Evolutionary conservation across 257 asterid species (phyloP), one percentile per base, ranked within the genome.

Genomic region (Rehmannia glutinosa): DNA sequence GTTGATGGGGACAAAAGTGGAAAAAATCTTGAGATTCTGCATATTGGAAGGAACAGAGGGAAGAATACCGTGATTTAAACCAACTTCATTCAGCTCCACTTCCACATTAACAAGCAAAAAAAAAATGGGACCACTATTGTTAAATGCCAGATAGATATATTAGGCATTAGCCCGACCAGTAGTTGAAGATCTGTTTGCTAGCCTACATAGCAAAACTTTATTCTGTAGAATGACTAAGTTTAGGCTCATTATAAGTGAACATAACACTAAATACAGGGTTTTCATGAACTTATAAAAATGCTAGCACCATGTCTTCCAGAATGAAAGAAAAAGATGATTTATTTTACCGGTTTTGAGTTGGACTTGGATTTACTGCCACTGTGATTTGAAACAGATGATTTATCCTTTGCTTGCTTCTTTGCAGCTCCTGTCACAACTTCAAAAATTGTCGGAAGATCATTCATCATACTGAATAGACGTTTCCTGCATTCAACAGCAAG

Each of bases 361-460:
- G 92, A 73, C 83, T 84, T 85, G 55, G 96, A 70, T 84, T 83
- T 82, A 71, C 66, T 79, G 78, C 84, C 84, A 64, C 88, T 83
- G 64, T 84, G 86, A 77, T 84, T 87, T 39, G 96, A 75, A 36
- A 80, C 66, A 13, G 88, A 77, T 19, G 94, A 74, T 78, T 78
- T 87, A 43, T 85, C 96, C 73, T 87, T 87, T 39, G 66, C 84
- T 79, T 83, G 91, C 80, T 84, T 82, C 83, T 84, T 84, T 68
- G 86, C 84, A 72, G 81, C 85, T 71, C 90, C 96, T 11, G 91
- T 86, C 69, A 92, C 97, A 59, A 83, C 89, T 76, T 92, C 98
- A 76, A 80, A 87, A 54, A 92, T 73, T 10, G 97, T 87, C 1
- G 98, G 98, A 59, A 89, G 90, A 8, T 87, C 98, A 73, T 89